Evolutionary conservation across 106 monocot species (phyloP).

Genomic region (Cymbidium sinense): DNA sequence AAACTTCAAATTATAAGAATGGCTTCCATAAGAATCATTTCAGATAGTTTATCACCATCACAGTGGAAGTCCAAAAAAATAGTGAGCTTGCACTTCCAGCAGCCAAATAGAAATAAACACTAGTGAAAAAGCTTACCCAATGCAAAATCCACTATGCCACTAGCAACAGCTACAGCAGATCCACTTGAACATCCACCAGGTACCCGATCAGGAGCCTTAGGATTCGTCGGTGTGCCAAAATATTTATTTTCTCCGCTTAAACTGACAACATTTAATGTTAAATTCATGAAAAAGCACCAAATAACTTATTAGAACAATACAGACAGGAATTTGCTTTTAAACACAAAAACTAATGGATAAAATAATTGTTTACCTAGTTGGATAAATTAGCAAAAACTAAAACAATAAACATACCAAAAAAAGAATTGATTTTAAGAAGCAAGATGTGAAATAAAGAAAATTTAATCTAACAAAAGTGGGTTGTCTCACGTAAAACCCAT

Average conservation of each 20-base stretch:
- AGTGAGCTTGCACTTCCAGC: not conserved
- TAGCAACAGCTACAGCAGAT: constrained; percentile 83
- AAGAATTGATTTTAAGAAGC: not conserved
- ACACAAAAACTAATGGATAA: not conserved
- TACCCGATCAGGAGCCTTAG: constrained; percentile 51
- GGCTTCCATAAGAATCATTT: not conserved
- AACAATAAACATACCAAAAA: not conserved
- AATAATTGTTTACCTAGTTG: not conserved
- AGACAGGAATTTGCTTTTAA: not conserved
- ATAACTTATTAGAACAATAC: not conserved
- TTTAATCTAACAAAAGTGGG: not conserved
- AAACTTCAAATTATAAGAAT: not conserved
- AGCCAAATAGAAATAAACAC: not conserved
- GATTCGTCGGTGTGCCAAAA: constrained; percentile 78
- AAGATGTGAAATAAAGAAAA: not conserved
- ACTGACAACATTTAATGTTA: constrained; percentile 32
- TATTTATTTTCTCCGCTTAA: constrained; percentile 82
- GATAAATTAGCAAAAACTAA: not conserved
- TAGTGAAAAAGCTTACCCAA: constrained; percentile 49
- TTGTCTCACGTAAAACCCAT: constrained; percentile 65
- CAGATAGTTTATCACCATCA: not conserved
- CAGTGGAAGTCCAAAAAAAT: not conserved
- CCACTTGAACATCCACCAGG: constrained; percentile 95
- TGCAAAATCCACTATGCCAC: constrained; percentile 72
- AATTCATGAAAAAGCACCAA: not conserved